Evolutionary conservation across 495 filamentous ascomycete species (phyloP), one percentile per base, ranked within the genome.

Genomic region (Neurospora sp.): DNA sequence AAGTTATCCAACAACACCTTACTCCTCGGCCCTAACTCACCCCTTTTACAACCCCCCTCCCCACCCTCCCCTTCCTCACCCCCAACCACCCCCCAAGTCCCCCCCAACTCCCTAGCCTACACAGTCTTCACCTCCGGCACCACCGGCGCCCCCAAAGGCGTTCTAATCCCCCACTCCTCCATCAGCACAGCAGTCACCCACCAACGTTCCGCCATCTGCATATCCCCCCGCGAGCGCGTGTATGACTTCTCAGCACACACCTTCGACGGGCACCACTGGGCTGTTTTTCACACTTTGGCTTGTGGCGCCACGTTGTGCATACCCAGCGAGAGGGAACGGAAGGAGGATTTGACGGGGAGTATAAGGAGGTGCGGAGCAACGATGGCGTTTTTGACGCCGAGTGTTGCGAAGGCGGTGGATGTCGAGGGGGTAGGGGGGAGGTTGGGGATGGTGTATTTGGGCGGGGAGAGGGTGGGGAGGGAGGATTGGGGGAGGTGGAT

Each of bases 221-320:
- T 88, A 72, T 69, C 80, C 20, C 69, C 81, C 0, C 72, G 76
- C 3, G 84, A 85, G 6, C 80, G 87, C 2, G 81, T 85, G 1
- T 75, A 91, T 12, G 89, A 92, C 69, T 92, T 89, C 71, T 85
- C 89, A 4, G 85, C 87, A 35, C 89, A 87, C 74, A 87, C 86
- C 0, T 92, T 91, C 69, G 90, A 93, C 69, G 83, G 84, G 83
- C 41, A 79, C 90, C 22, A 74, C 85, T 22, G 42, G 42, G 18
- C 18, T n/a, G 42, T 44, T 3, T 44, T 44, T 1, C 42, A 44
- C 18, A 44, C 42, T 0, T 42, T 42, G 16, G 41, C 42, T n/a
- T 44, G 42, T 3, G 42, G 42, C 0, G 42, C 42, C 0, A 44
- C 42, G 0, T 2, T 44, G 18, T 86, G 84, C 39, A 74, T 85